These are phyloP conservation scores for Mucuna pruriens DNA, from an alignment of 306 rosid species.

Conservation along the genomic window DNA sequence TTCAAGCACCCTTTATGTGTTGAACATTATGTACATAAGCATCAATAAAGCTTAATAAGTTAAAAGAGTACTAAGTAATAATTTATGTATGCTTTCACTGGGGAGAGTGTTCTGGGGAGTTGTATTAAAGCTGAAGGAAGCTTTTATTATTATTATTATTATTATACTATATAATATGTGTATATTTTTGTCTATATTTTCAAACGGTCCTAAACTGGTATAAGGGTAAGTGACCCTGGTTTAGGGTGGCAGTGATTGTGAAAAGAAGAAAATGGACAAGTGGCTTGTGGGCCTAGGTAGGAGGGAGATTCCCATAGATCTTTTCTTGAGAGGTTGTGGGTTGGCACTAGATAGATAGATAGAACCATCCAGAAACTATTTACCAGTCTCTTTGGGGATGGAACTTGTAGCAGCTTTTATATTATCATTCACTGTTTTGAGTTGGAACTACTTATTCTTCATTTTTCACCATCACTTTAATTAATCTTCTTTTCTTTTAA, in stretches of 20 bases:
- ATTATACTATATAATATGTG: not conserved
- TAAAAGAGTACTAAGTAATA: not conserved
- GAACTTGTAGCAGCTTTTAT: not conserved
- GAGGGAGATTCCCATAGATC: not conserved
- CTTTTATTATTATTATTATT: conserved; percentile 10
- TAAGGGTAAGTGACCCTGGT: conserved; percentile 49
- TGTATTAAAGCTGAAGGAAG: conserved; percentile 38
- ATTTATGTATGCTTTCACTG: not conserved
- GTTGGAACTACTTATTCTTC: not conserved
- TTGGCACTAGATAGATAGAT: too few species aligned
- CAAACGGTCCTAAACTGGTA: conserved; percentile 80
- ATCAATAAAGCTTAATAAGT: not conserved
- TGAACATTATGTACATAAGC: not conserved
- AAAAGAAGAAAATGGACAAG: conserved; percentile 1
- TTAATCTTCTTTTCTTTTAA: not conserved
- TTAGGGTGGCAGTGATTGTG: not conserved
- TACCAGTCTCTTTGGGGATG: not conserved
- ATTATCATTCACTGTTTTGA: not conserved
- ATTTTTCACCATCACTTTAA: too few species aligned
- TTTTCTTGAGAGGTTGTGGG: not conserved
- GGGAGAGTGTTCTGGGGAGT: conserved; percentile 39
- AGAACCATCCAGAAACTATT: not conserved
- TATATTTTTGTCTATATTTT: conserved; percentile 3
- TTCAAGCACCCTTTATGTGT: conserved; percentile 36
- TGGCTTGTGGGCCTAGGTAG: conserved; percentile 9